Evolutionary conservation across 768 basidiomycete species (phyloP).

Genomic region (Saitozyma podzolica): DNA sequence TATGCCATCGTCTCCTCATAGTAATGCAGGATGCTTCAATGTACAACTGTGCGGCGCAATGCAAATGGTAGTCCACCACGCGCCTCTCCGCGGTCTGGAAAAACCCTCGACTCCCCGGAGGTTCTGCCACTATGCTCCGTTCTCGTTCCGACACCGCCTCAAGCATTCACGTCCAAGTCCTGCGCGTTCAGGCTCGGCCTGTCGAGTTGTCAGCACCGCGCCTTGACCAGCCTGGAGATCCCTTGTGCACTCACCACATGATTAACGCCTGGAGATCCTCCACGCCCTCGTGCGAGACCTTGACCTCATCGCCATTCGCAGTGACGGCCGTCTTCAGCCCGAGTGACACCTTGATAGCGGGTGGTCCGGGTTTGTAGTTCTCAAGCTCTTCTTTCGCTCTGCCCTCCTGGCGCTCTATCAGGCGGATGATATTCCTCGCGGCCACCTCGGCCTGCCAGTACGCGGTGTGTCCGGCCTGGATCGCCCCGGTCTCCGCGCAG

Average conservation of each 20-base stretch:
- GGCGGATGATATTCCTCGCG: constrained; percentile 46
- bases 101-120: too few species aligned
- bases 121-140: too few species aligned
- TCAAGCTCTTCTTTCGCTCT: constrained; percentile 30
- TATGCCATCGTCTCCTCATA: too few species aligned
- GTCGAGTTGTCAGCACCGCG: too few species aligned
- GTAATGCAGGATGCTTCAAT: too few species aligned
- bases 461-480: constrained; percentile 53
- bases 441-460: constrained; percentile 51
- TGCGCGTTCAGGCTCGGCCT: too few species aligned
- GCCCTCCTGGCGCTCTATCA: constrained; percentile 21
- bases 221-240: too few species aligned
- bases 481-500: constrained; percentile 49
- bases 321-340: constrained; percentile 35
- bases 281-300: constrained; percentile 28
- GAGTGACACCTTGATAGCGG: constrained; percentile 48
- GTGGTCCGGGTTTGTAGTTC: constrained; percentile 36
- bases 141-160: too few species aligned
- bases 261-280: constrained; percentile 42
- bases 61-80: too few species aligned
- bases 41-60: too few species aligned
- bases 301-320: constrained; percentile 31
- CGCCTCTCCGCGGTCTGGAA: too few species aligned
- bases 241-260: constrained; percentile 38
- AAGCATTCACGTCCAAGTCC: too few species aligned